phyloP scores from a whole-genome alignment of 129 eudicot species.

The Smallanthus sonchifolius region DNA sequence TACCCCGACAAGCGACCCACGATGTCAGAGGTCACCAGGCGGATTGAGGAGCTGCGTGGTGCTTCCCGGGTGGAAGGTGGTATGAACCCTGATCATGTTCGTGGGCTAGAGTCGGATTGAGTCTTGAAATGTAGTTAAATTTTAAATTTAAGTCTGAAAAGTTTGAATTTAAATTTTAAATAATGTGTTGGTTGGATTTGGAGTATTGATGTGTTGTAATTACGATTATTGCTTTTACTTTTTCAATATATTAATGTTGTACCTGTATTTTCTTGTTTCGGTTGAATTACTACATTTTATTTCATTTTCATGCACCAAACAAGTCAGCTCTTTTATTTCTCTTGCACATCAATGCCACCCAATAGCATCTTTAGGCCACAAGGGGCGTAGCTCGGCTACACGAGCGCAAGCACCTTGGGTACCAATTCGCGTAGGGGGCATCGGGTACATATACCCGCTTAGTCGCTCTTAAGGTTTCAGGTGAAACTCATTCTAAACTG shows the following conservation, averaged over 20 bases:
- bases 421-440: too few species aligned
- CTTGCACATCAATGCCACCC: background rate
- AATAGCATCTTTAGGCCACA: too few species aligned
- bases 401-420: too few species aligned
- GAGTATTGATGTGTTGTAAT: slow-evolving; percentile 11
- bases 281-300: background rate
- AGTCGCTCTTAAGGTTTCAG: too few species aligned
- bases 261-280: background rate
- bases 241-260: slow-evolving; percentile 17
- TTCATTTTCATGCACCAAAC: background rate
- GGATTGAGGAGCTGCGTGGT: slow-evolving; percentile 55
- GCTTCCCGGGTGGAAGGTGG: slow-evolving; percentile 24
- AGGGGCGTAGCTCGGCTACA: too few species aligned
- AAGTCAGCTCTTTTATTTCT: background rate
- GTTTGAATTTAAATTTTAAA: background rate
- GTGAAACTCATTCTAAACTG: too few species aligned
- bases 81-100: slow-evolving; percentile 32
- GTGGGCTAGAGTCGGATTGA: slow-evolving; percentile 32
- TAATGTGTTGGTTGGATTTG: slow-evolving; percentile 26
- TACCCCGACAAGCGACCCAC: slow-evolving; percentile 80
- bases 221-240: slow-evolving; percentile 21
- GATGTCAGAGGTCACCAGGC: slow-evolving; percentile 47
- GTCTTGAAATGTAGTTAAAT: slow-evolving; percentile 6
- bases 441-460: too few species aligned
- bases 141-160: too few species aligned